These are phyloP conservation scores for Areca catechu DNA, from an alignment of 176 grass and related monocot species.

Conservation along the genomic window DNA sequence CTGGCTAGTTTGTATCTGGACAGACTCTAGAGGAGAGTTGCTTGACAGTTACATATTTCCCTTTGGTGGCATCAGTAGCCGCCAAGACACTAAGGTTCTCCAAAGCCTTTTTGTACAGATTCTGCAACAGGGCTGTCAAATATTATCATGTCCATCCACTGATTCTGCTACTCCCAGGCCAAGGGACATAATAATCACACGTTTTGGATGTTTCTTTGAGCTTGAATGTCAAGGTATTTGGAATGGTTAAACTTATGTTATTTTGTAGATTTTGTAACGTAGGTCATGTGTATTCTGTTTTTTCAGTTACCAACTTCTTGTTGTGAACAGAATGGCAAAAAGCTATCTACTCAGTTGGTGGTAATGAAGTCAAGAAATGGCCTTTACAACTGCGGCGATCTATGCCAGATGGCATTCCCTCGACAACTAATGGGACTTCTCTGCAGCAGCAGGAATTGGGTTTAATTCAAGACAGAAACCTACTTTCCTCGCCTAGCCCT, in stretches of 20 bases:
- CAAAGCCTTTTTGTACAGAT: conserved; percentile 96
- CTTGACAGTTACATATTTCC: conserved; percentile 85
- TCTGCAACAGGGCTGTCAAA: conserved; percentile 92
- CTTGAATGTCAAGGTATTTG: conserved; percentile 93
- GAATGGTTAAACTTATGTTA: neutral
- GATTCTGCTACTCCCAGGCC: conserved; percentile 45
- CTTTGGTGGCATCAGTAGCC: conserved; percentile 92
- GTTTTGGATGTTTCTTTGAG: conserved; percentile 84
- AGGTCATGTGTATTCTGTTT: conserved; percentile 16
- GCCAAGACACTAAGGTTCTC: conserved; percentile 93
- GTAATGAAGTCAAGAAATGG: conserved; percentile 94
- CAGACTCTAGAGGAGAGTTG: conserved; percentile 91
- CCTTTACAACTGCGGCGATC: conserved; percentile 73
- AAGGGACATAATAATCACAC: conserved; percentile 83
- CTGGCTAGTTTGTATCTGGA: conserved; percentile 97
- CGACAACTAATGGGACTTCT: conserved; percentile 46
- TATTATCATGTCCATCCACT: conserved; percentile 57
- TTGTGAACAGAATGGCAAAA: conserved; percentile 81
- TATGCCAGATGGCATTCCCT: conserved; percentile 55
- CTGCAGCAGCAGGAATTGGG: conserved; percentile 65
- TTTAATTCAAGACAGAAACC: conserved; percentile 83
- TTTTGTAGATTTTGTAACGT: conserved; percentile 9
- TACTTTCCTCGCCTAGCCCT: conserved; percentile 65
- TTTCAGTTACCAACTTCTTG: neutral
- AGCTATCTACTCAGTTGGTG: conserved; percentile 80